Conservation (phyloP, 768 basidiomycete genomes). For the Dioszegia aurantiaca region DNA sequence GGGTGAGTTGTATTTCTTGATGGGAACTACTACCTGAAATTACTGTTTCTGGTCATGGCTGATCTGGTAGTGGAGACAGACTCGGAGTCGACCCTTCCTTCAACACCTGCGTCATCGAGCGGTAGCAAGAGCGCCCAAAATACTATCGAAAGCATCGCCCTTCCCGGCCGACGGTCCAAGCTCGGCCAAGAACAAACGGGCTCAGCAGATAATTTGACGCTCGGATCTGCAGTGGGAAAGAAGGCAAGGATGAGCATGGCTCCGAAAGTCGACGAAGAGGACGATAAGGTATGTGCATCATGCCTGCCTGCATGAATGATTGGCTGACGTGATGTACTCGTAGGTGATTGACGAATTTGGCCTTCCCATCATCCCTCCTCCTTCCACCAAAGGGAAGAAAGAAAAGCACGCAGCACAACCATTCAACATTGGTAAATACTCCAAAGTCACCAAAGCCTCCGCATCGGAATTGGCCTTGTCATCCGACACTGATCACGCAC, state of each 20-base stretch:
- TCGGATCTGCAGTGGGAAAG: constrained; percentile 26
- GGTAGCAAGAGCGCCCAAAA: neutral
- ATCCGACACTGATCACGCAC: constrained; percentile 12
- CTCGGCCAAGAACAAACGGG: constrained; percentile 35
- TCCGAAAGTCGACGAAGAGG: neutral
- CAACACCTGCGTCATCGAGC: constrained; percentile 10
- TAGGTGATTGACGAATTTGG: constrained; percentile 19
- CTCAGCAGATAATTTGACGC: constrained; percentile 40
- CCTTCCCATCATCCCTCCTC: constrained; percentile 6
- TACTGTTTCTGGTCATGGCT: neutral
- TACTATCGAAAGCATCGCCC: constrained; percentile 30
- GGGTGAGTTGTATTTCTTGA: constrained; percentile 16
- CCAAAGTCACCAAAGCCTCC: constrained; percentile 18
- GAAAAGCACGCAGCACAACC: constrained; percentile 27
- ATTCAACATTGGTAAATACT: constrained; percentile 42
- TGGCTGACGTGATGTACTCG: constrained; percentile 16
- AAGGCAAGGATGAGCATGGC: constrained; percentile 13
- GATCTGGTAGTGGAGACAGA: constrained; percentile 5
- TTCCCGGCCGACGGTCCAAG: constrained; percentile 35
- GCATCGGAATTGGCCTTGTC: constrained; percentile 8
- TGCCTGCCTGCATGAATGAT: neutral
- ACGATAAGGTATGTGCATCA: neutral
- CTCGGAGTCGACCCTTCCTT: constrained; percentile 19
- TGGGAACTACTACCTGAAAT: too few species aligned
- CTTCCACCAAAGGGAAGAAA: constrained; percentile 17